Base-by-base conservation (phyloP, 177 flowering plant species). In the Vitis hybrid region DNA sequence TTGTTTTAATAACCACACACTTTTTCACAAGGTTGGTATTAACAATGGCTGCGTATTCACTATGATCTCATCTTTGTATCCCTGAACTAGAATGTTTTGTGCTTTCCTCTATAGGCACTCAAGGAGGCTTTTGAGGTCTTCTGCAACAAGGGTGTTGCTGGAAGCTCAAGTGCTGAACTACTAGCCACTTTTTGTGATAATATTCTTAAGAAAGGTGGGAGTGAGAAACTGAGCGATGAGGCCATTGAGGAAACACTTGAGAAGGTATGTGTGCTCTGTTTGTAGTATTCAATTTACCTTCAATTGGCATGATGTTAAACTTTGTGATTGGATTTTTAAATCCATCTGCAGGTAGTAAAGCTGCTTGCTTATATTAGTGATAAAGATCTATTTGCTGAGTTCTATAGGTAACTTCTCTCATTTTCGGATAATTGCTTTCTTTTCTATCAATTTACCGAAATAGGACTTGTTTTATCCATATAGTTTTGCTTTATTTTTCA, bases 141-240 rank as follows among this genome's bases (percentile, higher is more conserved):
- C 74, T 90, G 97, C 86, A 93, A 93, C 80, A 93, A 95, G 76
- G 91, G 94, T 73, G 98, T 95, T 62, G 90, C 92, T 72, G 97
- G 99, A 71, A 93, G 97, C 80, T 84, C 97, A 12, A 93, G 94
- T 86, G 98, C 98, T 34, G 98, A 95, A 71, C 82, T 95, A 34
- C 83, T 95, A 20, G 98, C 99, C 55, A 95, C 97, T 50, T 95
- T 95, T 71, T 95, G 99, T 79, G 97, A 95, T 77, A 95, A 95
- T 82, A 87, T 93, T 66, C 89, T 95, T 15, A 93, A 95, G 82
- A 95, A 95, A 77, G 99, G 99, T 71, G 98, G 99, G 26, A 93
- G 97, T 81, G 99, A 95, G 77, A 95, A 93, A 70, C 78, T 95
- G 73, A 93, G 97, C 75, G 99, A 93, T 82, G 99, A 95, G 79